Evolutionary conservation across 352 stramenopile genomes (phyloP), one percentile per base, ranked within the genome.

Genomic region (Phytophthora vignae): DNA sequence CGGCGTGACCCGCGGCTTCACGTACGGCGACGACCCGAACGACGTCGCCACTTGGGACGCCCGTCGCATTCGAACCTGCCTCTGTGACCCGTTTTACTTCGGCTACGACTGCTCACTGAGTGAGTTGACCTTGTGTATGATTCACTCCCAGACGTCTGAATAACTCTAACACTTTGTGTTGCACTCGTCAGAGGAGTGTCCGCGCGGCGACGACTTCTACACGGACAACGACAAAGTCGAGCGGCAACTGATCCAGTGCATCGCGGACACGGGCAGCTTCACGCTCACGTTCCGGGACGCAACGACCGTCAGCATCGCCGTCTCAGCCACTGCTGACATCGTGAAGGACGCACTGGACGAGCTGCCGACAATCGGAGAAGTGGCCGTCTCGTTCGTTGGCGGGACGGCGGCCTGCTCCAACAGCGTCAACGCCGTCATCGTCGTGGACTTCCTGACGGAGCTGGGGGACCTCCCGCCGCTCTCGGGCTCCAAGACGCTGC

Each of bases 101-200:
- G 85, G 88, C 61, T 92, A 86, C 57, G 88, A 95, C 58, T 95
- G 88, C 64, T 93, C 85, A 1, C 60, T 83, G 40, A 76, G 83
- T 90, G 82, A 60, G 74, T 40, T 40, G 27, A 31, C 33, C 33
- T 15, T 25, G 22, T 40, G 27, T 31, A 5, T 40, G 9, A 9
- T 40, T 15, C 33, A 40, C 33, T 40, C 10, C 33, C 10, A 40
- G 33, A 4, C 12, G 17, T 19, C 40, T 48, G 40, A 48, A 19
- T 17, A 19, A 19, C 40, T 48, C 15, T 48, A n/a, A 19, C 14
- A n/a, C 17, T 48, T 19, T 48, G 33, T 14, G 0, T 40, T 48
- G 40, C 40, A 8, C 19, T 48, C 11, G 7, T 19, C 58, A 90
- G 83, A 85, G 17, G 82, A 90, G 46, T 95, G 88, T 61, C 85